phyloP scores from a whole-genome alignment of 768 basidiomycete species.

The Collybia sordida region DNA sequence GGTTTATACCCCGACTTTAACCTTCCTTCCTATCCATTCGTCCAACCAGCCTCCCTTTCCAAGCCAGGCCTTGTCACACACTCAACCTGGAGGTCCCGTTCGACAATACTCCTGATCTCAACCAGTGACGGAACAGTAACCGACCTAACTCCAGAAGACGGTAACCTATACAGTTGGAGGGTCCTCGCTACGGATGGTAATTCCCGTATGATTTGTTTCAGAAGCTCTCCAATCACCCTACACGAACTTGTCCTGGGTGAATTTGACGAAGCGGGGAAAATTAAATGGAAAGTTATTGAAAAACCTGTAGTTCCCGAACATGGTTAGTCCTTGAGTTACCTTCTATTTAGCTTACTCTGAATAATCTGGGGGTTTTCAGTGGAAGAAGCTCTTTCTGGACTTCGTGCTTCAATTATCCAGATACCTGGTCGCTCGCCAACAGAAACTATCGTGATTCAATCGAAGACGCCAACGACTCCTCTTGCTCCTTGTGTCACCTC shows the following conservation, averaged over 20 bases:
- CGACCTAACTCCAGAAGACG: constrained; percentile 42
- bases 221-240: constrained; percentile 48
- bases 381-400: constrained; percentile 32
- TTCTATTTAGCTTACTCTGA: background rate
- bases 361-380: constrained; percentile 32
- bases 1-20: constrained; percentile 59
- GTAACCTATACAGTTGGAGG: constrained; percentile 49
- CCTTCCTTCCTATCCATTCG: constrained; percentile 41
- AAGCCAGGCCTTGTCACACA: constrained; percentile 37
- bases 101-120: constrained; percentile 48
- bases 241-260: constrained; percentile 50
- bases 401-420: constrained; percentile 43
- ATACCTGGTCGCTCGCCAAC: constrained; percentile 50
- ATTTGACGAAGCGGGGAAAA: constrained; percentile 20
- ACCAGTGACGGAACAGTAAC: constrained; percentile 36
- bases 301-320: constrained; percentile 35
- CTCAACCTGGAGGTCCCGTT: constrained; percentile 55
- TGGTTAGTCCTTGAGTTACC: constrained; percentile 30
- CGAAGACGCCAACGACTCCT: constrained; percentile 15
- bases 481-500: constrained; percentile 47
- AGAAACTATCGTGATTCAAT: constrained; percentile 54
- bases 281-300: constrained; percentile 42
- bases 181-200: constrained; percentile 49
- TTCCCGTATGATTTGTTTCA: constrained; percentile 41
- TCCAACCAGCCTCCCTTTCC: constrained; percentile 18